Evolutionary conservation across 257 asterid genomes (phyloP).

Genomic region (Scutellaria minor): DNA sequence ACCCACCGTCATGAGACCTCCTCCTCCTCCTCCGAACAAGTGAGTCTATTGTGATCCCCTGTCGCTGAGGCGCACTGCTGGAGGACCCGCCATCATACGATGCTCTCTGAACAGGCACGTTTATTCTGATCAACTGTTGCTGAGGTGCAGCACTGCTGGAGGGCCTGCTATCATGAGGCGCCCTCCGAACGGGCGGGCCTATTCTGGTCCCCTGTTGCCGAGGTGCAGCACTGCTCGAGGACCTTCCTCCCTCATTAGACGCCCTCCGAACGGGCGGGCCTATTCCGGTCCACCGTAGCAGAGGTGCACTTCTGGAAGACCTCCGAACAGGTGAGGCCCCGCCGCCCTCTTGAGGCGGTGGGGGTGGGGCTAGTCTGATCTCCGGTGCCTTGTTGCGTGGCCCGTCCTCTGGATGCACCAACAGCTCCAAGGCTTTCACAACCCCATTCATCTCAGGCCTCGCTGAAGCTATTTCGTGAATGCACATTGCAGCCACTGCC

Average conservation of each 20-base stretch:
- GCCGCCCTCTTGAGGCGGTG: too few relatives aligned
- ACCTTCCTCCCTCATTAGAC: too few relatives aligned
- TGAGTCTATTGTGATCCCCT: slow-evolving; percentile 48
- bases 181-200: too few relatives aligned
- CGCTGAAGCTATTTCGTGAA: slow-evolving; percentile 92
- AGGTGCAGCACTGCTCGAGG: too few relatives aligned
- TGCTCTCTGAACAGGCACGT: slow-evolving; percentile 48
- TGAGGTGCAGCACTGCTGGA: slow-evolving; percentile 41
- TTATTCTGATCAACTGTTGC: slow-evolving; percentile 46
- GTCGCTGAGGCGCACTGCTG: slow-evolving; percentile 28
- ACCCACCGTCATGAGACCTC: too few relatives aligned
- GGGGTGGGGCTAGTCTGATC: too few relatives aligned
- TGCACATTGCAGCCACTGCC: slow-evolving; percentile 98
- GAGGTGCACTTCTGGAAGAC: too few relatives aligned
- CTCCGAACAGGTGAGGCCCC: too few relatives aligned
- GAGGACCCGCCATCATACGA: too few relatives aligned
- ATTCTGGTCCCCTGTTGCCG: too few relatives aligned
- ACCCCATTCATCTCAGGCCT: slow-evolving; percentile 91
- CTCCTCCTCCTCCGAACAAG: slow-evolving; percentile 46
- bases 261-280: slow-evolving; percentile 57
- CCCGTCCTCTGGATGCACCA: slow-evolving; percentile 58
- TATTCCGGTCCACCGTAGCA: slow-evolving; percentile 44
- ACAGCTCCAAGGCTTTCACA: slow-evolving; percentile 79
- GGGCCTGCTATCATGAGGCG: too few relatives aligned
- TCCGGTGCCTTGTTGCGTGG: too few relatives aligned